phyloP scores from a whole-genome alignment of 2,329 filamentous ascomycete species.

The Calonectria ilicicola region DNA sequence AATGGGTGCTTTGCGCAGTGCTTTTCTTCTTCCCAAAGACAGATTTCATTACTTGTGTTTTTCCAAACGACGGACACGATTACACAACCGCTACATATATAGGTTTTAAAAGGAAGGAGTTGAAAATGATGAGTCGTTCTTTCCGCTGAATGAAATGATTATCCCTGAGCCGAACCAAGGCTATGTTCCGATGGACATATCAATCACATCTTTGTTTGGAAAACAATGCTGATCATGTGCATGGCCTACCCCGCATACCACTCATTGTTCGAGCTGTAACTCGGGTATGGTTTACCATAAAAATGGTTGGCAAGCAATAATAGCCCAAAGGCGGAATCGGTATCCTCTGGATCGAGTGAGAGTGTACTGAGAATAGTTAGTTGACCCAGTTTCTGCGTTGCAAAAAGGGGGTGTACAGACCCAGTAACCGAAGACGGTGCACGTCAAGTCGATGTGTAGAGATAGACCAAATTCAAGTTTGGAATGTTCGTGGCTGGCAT shows the following conservation, averaged over 20 bases:
- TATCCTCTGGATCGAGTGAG: not conserved
- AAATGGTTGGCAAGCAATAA: not conserved
- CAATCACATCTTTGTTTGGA: not conserved
- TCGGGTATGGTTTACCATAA: not conserved
- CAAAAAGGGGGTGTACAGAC: not conserved
- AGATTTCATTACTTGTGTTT: not conserved
- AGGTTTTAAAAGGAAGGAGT: not conserved
- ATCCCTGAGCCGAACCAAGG: not conserved
- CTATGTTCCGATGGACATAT: conserved; percentile 19
- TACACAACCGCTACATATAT: not conserved
- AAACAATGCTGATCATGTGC: not conserved
- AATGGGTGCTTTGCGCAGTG: not conserved
- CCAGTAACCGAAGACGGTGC: not conserved
- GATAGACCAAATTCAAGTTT: not conserved
- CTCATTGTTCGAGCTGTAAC: not conserved
- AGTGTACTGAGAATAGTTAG: not conserved
- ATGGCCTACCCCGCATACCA: not conserved
- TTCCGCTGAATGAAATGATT: not conserved
- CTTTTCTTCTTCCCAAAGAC: not conserved
- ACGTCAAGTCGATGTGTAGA: not conserved
- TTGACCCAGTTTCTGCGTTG: not conserved
- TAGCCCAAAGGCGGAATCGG: not conserved
- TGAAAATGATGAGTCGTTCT: not conserved
- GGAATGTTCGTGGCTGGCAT: not conserved
- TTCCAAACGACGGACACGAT: not conserved